Base-by-base conservation (phyloP, 441 rosid species). In the Breynia disticha region DNA sequence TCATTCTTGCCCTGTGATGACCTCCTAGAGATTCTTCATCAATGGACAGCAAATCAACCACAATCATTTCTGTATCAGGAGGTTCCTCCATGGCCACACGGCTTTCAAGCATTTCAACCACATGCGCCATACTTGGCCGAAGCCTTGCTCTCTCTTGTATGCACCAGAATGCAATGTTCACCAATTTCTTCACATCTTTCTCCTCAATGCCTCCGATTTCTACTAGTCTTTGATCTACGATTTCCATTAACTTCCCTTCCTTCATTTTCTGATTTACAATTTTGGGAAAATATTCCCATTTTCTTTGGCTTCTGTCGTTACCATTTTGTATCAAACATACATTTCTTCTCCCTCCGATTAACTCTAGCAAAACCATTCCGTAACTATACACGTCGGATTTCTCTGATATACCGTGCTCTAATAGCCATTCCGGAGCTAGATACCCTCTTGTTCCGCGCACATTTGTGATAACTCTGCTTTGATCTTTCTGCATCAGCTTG, bases 41-140 rank as follows among this genome's bases (percentile, higher is more conserved):
- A 7, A 67, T 65, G 0, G 82, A 69, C 54, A 84, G 56, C 64
- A 84, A 66, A 75, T 86, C 90, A 0, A 86, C 82, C 17, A 86
- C 69, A 3, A 82, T 56, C 77, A 86, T 77, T 11, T 72, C 66
- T 0, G 93, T 73, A 12, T 82, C 88, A 0, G 97, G 95, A 0
- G 95, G 95, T 55, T 82, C 89, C 10, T 72, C 75, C 11, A 84
- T 77, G 0, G 64, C 18, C 51, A 67, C 75, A 2, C 79, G 70
- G 18, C 90, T 87, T 69, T 90, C 86, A 7, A 90, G 86, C 97
- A 90, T 86, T 49, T 90, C 94, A 10, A 81, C 81, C 46, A 90
- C 86, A 15, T 21, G 63, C 15, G 52, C 69, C 95, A 90, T 86
- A 44, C 69, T 73, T 11, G 97, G 97, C 58, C 95, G 75, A 7